These are phyloP conservation scores for Periconia sp. DNA, from an alignment of 2,329 filamentous ascomycete species.

Conservation along the genomic window DNA sequence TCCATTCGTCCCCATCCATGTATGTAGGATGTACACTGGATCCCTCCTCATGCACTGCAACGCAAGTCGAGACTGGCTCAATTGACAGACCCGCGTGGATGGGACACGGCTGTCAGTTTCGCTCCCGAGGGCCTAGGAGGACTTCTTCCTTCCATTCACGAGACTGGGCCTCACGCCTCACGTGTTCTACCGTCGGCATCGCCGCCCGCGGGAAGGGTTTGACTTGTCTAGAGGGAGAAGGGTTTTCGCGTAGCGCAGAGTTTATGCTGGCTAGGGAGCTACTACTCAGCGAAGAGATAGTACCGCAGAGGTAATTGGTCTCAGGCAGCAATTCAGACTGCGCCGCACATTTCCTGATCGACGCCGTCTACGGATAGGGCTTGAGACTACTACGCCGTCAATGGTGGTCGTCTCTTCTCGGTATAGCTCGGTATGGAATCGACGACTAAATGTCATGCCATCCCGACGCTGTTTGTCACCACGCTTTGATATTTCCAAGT, in stretches of 20 bases:
- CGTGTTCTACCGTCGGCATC: background rate
- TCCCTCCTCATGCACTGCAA: background rate
- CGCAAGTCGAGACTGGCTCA: conserved; percentile 19
- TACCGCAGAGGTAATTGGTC: background rate
- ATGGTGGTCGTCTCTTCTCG: background rate
- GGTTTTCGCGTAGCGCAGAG: conserved; percentile 16
- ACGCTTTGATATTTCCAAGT: background rate
- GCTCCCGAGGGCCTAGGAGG: conserved; percentile 24
- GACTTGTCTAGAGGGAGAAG: background rate
- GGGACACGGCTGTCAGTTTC: conserved; percentile 37
- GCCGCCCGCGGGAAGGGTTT: background rate
- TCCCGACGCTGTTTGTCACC: background rate
- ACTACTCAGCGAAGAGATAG: background rate
- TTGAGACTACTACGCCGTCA: conserved; percentile 21
- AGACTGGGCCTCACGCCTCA: background rate
- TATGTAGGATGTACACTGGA: background rate
- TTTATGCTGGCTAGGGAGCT: background rate
- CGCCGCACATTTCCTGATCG: conserved; percentile 29
- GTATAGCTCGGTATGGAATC: background rate
- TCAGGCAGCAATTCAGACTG: background rate
- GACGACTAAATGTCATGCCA: background rate
- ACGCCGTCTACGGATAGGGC: conserved; percentile 36
- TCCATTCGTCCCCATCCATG: background rate
- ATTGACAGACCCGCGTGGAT: conserved; percentile 33
- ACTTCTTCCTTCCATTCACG: background rate